Evolutionary conservation across 83 land plant species (phyloP).

Genomic region (Diphasiastrum complanatum): DNA sequence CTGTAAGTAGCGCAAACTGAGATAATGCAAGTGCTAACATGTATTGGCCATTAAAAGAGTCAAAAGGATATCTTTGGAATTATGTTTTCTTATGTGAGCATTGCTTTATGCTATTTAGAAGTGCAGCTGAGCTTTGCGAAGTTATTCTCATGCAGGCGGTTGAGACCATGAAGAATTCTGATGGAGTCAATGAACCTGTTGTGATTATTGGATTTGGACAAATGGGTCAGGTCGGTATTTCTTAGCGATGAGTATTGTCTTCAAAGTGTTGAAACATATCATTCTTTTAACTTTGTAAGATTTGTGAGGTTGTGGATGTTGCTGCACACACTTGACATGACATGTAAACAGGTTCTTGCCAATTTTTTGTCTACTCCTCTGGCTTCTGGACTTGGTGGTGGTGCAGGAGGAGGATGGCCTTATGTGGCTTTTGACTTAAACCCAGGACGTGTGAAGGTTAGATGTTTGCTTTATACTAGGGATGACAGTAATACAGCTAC

Average conservation of each 20-base stretch:
- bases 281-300: neutral
- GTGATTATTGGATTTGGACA: slow-evolving; percentile 88
- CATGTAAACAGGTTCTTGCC: slow-evolving; percentile 91
- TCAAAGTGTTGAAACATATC: neutral
- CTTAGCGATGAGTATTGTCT: neutral
- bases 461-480: neutral
- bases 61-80: no score
- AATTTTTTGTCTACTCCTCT: slow-evolving; percentile 88
- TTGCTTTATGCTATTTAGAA: neutral
- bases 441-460: slow-evolving; percentile 76
- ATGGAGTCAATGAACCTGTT: slow-evolving; percentile 73
- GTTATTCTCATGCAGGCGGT: slow-evolving; percentile 36
- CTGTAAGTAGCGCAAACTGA: slow-evolving; percentile 7
- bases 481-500: neutral
- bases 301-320: neutral
- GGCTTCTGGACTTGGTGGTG: slow-evolving; percentile 68
- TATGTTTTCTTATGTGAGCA: no score
- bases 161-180: slow-evolving; percentile 40
- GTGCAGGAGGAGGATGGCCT: slow-evolving; percentile 60
- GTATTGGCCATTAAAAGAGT: no score
- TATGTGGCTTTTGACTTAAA: slow-evolving; percentile 90
- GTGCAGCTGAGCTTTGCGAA: neutral
- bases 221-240: slow-evolving; percentile 75
- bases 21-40: no score
- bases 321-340: no score